A percentile compares a stretch with the other conserved stretches of the same genome.
Evolutionary conservation across 495 filamentous ascomycete species (phyloP).

Genomic region (Penicillium salamii): DNA sequence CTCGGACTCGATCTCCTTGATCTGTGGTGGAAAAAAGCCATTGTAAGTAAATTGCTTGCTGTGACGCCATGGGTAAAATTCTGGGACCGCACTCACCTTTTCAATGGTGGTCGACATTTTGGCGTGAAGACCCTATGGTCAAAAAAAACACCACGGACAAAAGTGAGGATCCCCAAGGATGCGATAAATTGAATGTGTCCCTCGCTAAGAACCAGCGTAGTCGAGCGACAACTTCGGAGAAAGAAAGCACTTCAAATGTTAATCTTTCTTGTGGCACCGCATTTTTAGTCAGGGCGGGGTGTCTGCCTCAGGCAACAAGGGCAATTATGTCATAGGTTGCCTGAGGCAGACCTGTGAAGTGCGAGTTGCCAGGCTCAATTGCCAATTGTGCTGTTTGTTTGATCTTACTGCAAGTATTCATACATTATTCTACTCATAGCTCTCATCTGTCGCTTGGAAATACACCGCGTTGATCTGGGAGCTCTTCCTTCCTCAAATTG

Average conservation of each 20-base stretch:
- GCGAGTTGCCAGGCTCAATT: too few species aligned
- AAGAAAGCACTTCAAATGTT: slow-evolving; percentile 20
- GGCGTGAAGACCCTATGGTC: slow-evolving; percentile 28
- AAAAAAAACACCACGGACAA: slow-evolving; percentile 8
- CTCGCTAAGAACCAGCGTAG: slow-evolving; percentile 9
- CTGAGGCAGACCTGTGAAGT: slow-evolving; percentile 12
- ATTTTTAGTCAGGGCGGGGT: slow-evolving; percentile 34
- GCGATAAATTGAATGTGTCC: slow-evolving; percentile 5
- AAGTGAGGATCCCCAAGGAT: neutral
- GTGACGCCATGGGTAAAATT: slow-evolving; percentile 15
- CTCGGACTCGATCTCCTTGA: slow-evolving; percentile 97
- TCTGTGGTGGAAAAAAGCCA: slow-evolving; percentile 51
- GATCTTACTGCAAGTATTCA: too few species aligned
- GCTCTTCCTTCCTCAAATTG: too few species aligned
- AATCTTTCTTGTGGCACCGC: slow-evolving; percentile 32
- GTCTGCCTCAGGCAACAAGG: slow-evolving; percentile 25
- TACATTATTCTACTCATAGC: too few species aligned
- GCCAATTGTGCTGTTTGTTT: too few species aligned
- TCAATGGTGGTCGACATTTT: slow-evolving; percentile 95
- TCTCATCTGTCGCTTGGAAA: too few species aligned
- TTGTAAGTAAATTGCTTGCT: slow-evolving; percentile 24
- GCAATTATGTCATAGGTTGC: slow-evolving; percentile 23
- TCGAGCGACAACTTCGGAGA: slow-evolving; percentile 8
- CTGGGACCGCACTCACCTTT: slow-evolving; percentile 59
- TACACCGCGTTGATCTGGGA: too few species aligned